phyloP scores from a whole-genome alignment of 768 basidiomycete genomes.

The Panaeolus papilionaceus region DNA sequence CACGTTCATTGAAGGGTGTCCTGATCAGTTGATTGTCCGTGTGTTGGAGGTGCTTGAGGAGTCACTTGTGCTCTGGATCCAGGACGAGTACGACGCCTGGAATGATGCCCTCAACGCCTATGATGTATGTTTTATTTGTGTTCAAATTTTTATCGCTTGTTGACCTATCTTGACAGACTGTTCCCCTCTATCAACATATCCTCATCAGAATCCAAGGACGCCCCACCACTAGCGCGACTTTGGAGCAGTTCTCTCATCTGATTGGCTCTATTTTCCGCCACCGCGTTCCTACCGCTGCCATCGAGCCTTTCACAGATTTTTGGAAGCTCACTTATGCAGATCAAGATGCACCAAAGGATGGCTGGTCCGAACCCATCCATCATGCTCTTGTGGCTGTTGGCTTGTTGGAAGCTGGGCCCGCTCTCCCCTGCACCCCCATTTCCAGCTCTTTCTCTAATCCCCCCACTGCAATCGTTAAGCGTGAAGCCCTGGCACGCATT shows the following conservation, averaged over 20 bases:
- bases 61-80: conserved; percentile 65
- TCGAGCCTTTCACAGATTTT: conserved; percentile 64
- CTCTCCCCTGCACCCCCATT: conserved; percentile 28
- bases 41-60: conserved; percentile 59
- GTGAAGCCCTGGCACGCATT: conserved; percentile 22
- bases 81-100: conserved; percentile 61
- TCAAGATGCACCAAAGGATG: conserved; percentile 46
- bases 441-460: conserved; percentile 32
- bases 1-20: conserved; percentile 60
- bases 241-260: conserved; percentile 55
- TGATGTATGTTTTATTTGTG: conserved; percentile 52
- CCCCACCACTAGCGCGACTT: conserved; percentile 42
- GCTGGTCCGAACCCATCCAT: conserved; percentile 56
- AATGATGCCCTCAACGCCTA: conserved; percentile 59
- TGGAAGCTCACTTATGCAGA: conserved; percentile 60
- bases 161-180: conserved; percentile 46
- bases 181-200: conserved; percentile 68
- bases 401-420: conserved; percentile 22
- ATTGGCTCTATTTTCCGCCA: conserved; percentile 65
- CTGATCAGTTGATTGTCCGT: conserved; percentile 48
- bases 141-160: conserved; percentile 3
- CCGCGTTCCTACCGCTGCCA: conserved; percentile 52
- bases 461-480: conserved; percentile 26
- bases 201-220: conserved; percentile 58
- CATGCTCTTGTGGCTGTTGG: conserved; percentile 30